Percentiles rank a stretch among this genome's conserved stretches.
Evolutionary conservation across 768 basidiomycete species (phyloP).

Genomic region (Auricularia sp.): DNA sequence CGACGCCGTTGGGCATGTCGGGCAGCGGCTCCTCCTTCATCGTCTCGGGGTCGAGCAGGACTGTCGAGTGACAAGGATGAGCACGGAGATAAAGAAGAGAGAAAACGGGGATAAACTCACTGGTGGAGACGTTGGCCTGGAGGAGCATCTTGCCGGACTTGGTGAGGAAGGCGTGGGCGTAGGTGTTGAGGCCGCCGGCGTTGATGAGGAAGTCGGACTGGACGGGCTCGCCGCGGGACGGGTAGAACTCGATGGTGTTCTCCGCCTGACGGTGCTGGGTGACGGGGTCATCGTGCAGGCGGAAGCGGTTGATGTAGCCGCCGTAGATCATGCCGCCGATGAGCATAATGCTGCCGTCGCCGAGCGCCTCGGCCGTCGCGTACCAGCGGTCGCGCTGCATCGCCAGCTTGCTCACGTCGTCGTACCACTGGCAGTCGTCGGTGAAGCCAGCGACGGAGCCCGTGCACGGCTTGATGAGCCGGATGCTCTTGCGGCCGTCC

Average conservation of each 20-base stretch:
- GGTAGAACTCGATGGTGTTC: constrained; percentile 77
- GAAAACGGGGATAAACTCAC: constrained; percentile 12
- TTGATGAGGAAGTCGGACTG: constrained; percentile 50
- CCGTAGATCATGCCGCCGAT: constrained; percentile 75
- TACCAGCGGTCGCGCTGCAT: constrained; percentile 73
- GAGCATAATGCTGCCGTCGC: constrained; percentile 67
- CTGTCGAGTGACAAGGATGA: constrained; percentile 12
- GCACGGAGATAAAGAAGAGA: not conserved
- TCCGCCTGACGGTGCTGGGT: constrained; percentile 63
- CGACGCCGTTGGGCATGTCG: constrained; percentile 58
- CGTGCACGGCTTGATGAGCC: constrained; percentile 69
- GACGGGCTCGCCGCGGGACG: constrained; percentile 35
- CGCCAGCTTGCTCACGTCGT: constrained; percentile 46
- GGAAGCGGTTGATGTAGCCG: constrained; percentile 71
- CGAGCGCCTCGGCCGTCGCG: constrained; percentile 60
- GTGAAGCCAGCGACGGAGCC: constrained; percentile 32
- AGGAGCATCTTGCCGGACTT: constrained; percentile 69
- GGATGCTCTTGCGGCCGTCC: constrained; percentile 71
- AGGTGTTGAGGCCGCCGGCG: constrained; percentile 71
- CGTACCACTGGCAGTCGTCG: constrained; percentile 59
- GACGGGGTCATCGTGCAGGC: constrained; percentile 54
- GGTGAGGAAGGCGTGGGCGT: constrained; percentile 65
- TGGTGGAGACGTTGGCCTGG: constrained; percentile 69
- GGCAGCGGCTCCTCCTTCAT: constrained; percentile 50
- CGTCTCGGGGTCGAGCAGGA: constrained; percentile 52